These are phyloP conservation scores for Pseudogymnoascus sp. DNA, from an alignment of 2,329 filamentous ascomycete genomes.

Conservation along the genomic window DNA sequence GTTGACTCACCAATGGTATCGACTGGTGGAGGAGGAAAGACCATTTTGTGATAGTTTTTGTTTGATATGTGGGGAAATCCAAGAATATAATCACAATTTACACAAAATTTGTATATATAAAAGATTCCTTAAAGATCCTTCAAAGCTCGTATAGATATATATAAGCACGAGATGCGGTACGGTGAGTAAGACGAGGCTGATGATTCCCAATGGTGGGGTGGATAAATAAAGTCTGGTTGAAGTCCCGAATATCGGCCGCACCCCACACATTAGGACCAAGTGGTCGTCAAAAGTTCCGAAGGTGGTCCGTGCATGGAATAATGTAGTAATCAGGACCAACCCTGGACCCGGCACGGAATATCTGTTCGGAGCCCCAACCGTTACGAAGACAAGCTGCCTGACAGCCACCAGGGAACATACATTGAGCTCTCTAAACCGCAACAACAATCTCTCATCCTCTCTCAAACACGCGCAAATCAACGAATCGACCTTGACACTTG, in stretches of 20 bases:
- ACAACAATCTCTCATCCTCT: background rate
- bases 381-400: constrained; percentile 10
- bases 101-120: background rate
- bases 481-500: background rate
- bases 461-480: background rate
- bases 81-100: background rate
- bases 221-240: constrained; percentile 5
- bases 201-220: background rate
- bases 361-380: constrained; percentile 1
- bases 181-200: constrained; percentile 9
- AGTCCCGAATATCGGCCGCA: constrained; percentile 5
- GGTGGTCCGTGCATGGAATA: background rate
- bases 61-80: background rate
- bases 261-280: background rate
- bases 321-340: background rate
- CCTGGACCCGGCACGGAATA: background rate
- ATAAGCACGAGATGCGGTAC: background rate
- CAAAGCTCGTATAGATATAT: background rate
- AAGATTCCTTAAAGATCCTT: background rate
- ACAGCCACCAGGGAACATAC: background rate
- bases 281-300: constrained; percentile 2
- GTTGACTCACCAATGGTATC: constrained; percentile 57
- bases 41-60: constrained; percentile 24
- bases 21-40: constrained; percentile 70
- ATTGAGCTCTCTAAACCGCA: constrained; percentile 8